Evolutionary conservation across 73 alveolate genomes (phyloP).

Genomic region (Symbiodinium pilosum): DNA sequence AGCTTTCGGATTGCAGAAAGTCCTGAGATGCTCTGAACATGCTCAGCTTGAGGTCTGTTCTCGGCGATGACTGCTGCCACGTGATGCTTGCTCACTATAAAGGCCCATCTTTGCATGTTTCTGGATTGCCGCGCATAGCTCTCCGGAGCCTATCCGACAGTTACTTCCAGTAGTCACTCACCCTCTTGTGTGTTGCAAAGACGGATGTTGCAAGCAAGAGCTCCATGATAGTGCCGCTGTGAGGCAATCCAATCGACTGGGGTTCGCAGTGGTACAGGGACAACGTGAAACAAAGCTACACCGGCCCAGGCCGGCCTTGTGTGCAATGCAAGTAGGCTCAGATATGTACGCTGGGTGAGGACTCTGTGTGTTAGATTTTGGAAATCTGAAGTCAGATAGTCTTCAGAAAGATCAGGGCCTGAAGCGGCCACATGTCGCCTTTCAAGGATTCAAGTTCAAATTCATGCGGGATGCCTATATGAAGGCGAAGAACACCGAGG

Average conservation of each 20-base stretch:
- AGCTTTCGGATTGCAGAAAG: no score
- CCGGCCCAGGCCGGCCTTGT: neutral
- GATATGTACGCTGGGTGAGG: no score
- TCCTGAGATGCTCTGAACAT: no score
- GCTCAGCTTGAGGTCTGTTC: neutral
- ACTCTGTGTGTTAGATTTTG: no score
- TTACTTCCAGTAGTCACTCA: no score
- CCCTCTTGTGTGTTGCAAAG: no score
- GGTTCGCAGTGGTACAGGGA: constrained; percentile 21
- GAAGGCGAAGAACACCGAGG: constrained; percentile 6
- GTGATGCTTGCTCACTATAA: constrained; percentile 64
- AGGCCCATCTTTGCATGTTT: neutral
- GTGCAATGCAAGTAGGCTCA: neutral
- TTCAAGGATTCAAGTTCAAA: constrained; percentile 42
- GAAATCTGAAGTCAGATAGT: neutral
- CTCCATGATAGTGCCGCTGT: no score
- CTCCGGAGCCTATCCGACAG: no score
- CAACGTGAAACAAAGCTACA: constrained; percentile 25
- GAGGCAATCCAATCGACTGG: constrained; percentile 9
- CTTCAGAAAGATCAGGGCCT: neutral
- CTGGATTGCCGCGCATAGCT: no score
- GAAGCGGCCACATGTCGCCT: neutral
- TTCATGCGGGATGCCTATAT: constrained; percentile 47
- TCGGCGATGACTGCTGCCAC: constrained; percentile 43
- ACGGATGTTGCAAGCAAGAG: no score